Conservation (phyloP, 345 rosid species). For the Reutealis trisperma region DNA sequence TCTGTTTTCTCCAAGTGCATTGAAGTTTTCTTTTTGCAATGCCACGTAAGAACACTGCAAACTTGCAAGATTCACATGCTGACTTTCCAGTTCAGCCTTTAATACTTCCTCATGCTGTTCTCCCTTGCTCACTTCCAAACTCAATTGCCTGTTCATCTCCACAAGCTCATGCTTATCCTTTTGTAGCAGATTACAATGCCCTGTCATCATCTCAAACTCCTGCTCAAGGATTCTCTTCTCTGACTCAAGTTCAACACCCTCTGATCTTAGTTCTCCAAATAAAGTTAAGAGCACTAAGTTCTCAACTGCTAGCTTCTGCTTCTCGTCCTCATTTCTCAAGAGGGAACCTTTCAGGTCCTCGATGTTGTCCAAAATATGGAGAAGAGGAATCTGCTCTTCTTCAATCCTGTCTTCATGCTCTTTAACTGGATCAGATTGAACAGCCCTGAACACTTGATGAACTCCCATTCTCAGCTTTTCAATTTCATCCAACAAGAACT, state of each 20-base stretch:
- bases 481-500: slow-evolving; percentile 34
- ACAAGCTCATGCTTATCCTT: slow-evolving; percentile 55
- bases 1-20: slow-evolving; percentile 47
- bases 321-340: slow-evolving; percentile 55
- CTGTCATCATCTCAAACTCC: slow-evolving; percentile 38
- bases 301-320: slow-evolving; percentile 64
- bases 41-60: slow-evolving; percentile 52
- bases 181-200: slow-evolving; percentile 41
- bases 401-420: slow-evolving; percentile 36
- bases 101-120: slow-evolving; percentile 44
- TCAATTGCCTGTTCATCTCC: slow-evolving; percentile 60
- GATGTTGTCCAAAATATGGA: slow-evolving; percentile 53
- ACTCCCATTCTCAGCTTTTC: slow-evolving; percentile 30
- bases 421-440: slow-evolving; percentile 55
- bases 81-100: slow-evolving; percentile 44
- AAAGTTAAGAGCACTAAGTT: slow-evolving; percentile 68
- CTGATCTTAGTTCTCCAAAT: slow-evolving; percentile 50
- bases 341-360: slow-evolving; percentile 56
- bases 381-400: slow-evolving; percentile 49
- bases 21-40: slow-evolving; percentile 53
- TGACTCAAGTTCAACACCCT: slow-evolving; percentile 51
- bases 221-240: slow-evolving; percentile 46
- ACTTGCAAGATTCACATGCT: slow-evolving; percentile 39
- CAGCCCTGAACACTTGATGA: slow-evolving; percentile 39
- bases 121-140: slow-evolving; percentile 45